Base-by-base conservation (phyloP, 2,329 filamentous ascomycete genomes). In the Scleromitrula shiraiana region DNA sequence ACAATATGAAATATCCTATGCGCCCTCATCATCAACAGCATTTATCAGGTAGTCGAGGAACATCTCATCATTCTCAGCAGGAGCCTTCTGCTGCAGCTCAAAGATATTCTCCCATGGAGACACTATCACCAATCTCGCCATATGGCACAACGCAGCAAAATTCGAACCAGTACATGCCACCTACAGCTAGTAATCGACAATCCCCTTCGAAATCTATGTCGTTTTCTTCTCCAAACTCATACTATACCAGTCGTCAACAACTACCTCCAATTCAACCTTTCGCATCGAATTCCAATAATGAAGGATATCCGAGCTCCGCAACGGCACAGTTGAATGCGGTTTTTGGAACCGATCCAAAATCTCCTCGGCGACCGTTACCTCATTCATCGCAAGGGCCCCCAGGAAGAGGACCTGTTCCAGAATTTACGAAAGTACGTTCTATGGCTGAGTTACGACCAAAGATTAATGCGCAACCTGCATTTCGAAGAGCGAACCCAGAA, bases 21-120 rank as follows among this genome's bases (percentile, higher is more conserved):
- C 81, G 87, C 57, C 80, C 87, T 36, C 80, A 80, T 66, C 85
- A 89, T 64, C 83, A 88, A 64, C 80, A 88, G 61, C 82, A 91
- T 58, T 73, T 78, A 51, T 80, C 64, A 15, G 53, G 77, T 23
- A 65, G 70, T 56, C 67, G 70, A 52, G 56, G 70, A 35, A 59
- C 80, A 51, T 88, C 78, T 53, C 79, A 88, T 59, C 84, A 91
- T 65, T 68, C 82, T 39, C 72, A 83, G 42, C 82, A 82, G 56
- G 82, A 91, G 62, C 82, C 86, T 50, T 93, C 88, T 36, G 76
- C 87, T 42, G 88, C 88, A 49, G 87, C 89, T 51, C 87, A 94
- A 66, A 82, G 90, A 64, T 97, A 97, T 69, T 97, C 91, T 39
- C 93, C 91, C 55, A 96, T 96, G 90, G 91, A 95, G 65, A 78